Percentiles rank a stretch among this genome's conserved stretches.
Conservation (phyloP, 768 basidiomycete species). For the Peribolospora baueri region DNA sequence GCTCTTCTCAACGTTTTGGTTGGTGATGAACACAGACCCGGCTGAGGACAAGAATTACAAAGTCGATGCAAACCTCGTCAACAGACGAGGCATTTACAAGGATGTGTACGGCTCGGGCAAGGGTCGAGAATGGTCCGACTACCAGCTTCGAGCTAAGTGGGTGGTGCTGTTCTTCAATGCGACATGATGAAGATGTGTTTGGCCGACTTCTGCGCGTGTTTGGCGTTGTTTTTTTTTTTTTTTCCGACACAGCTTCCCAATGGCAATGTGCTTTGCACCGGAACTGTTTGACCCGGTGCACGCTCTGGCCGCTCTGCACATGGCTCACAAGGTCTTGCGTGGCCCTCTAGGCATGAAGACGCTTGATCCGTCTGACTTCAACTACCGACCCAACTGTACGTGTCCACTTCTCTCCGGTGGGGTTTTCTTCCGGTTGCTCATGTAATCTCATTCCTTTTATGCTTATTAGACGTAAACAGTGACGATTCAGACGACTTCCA, state of each 20-base stretch:
- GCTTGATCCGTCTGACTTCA: slow-evolving; percentile 58
- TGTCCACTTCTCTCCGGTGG: too few species aligned
- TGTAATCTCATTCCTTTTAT: too few species aligned
- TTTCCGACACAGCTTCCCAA: slow-evolving; percentile 23
- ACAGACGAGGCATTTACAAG: slow-evolving; percentile 91
- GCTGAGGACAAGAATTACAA: slow-evolving; percentile 44
- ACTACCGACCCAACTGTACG: slow-evolving; percentile 43
- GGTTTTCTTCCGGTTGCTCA: too few species aligned
- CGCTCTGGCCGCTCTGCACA: slow-evolving; percentile 49
- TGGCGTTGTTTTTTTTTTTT: neutral
- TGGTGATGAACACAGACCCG: slow-evolving; percentile 30
- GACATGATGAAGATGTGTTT: neutral
- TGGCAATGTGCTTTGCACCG: slow-evolving; percentile 91
- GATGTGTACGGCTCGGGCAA: slow-evolving; percentile 78
- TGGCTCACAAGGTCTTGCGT: slow-evolving; percentile 61
- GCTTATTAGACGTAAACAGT: slow-evolving; percentile 55
- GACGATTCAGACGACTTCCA: slow-evolving; percentile 65
- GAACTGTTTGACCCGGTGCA: slow-evolving; percentile 66
- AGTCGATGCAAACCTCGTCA: slow-evolving; percentile 43
- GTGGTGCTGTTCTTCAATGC: slow-evolving; percentile 1
- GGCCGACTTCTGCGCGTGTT: neutral
- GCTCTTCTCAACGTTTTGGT: neutral
- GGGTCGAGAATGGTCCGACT: slow-evolving; percentile 86
- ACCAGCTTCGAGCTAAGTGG: slow-evolving; percentile 30
- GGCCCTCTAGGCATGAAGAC: slow-evolving; percentile 92